Percentiles rank a stretch among this genome's conserved stretches.
Conservation (phyloP, 1,139 yeast genomes). For the Geotrichum carabidarum region DNA sequence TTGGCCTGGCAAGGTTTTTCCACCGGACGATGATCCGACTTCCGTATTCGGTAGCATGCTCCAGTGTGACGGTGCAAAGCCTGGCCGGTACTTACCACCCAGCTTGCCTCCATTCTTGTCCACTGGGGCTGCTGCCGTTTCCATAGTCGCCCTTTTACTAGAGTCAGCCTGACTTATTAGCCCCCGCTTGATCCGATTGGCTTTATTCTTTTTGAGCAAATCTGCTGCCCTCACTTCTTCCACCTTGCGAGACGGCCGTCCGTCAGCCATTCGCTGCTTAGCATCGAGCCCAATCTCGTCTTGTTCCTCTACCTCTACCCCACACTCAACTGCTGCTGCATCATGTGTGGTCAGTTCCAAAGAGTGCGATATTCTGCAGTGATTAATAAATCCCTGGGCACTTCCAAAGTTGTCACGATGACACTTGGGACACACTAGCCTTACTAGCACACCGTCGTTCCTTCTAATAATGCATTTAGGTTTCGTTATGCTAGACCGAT, state of each 20-base stretch:
- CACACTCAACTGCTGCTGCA: conserved; percentile 68
- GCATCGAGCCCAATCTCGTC: conserved; percentile 47
- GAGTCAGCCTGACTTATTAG: background rate
- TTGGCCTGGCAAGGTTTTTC: background rate
- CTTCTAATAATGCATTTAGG: conserved; percentile 57
- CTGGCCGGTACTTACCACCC: conserved; percentile 21
- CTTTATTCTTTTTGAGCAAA: background rate
- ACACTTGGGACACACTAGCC: conserved; percentile 65
- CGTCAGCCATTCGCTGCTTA: conserved; percentile 32
- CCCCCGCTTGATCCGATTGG: background rate
- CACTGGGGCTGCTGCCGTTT: background rate
- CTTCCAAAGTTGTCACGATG: conserved; percentile 65
- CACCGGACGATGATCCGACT: background rate
- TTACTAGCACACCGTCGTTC: conserved; percentile 64
- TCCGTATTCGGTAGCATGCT: conserved; percentile 4
- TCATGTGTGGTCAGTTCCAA: conserved; percentile 69
- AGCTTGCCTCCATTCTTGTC: background rate
- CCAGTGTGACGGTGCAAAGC: conserved; percentile 20
- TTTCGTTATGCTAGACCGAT: background rate
- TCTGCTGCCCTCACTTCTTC: background rate
- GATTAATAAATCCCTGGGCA: conserved; percentile 77
- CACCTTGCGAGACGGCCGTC: background rate
- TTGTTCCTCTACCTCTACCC: conserved; percentile 55
- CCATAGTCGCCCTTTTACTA: background rate
- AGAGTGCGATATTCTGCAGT: conserved; percentile 69